Base-by-base conservation (phyloP, 306 rosid genomes). In the Cucumis cinereus region DNA sequence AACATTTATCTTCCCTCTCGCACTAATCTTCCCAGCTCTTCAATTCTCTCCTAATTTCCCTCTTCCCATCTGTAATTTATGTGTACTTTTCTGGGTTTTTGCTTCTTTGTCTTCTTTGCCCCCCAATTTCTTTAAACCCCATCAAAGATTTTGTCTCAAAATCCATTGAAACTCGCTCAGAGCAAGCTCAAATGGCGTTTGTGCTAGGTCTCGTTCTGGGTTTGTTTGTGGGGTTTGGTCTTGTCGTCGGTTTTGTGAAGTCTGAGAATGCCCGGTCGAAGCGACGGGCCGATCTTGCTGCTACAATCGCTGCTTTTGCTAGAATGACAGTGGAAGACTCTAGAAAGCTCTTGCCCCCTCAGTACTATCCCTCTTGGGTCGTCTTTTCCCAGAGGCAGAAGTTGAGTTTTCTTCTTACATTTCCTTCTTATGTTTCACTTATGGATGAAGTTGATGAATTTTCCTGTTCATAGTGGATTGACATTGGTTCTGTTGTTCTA, bases 361-460 rank as follows among this genome's bases (percentile, higher is more conserved):
- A 90, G 62, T 83, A 71, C 75, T 90, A 92, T 77, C 99, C 99
- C 73, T 90, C 99, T 1, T 95, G 99, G 99, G 87, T 95, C 8
- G 94, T 90, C 79, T 95, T 95, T 86, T 84, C 98, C 57, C 85
- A 85, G 70, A 76, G 85, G 61, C 97, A 95, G 77, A 95, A 95
- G 92, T 78, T 93, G 78, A 85, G 90, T 81, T 73, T 75, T 63
- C 87, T 12, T 50, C 57, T 38, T 20, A 17, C 10, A 8, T 52
- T 72, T 33, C 38, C 23, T 63, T 47, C 68, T 60, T 58, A 30
- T 17, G 30, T 62, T 20, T 28, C 74, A 49, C 72, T 26, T 60
- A 19, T 40, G 59, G 24, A 49, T 77, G 35, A 50, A 30, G 63
- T 15, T 24, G 4, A 16, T 71, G 5, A 70, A 50, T 64, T 69